Evolutionary conservation across 2,329 filamentous ascomycete species (phyloP).

Genomic region (Xylaria hypoxylon): DNA sequence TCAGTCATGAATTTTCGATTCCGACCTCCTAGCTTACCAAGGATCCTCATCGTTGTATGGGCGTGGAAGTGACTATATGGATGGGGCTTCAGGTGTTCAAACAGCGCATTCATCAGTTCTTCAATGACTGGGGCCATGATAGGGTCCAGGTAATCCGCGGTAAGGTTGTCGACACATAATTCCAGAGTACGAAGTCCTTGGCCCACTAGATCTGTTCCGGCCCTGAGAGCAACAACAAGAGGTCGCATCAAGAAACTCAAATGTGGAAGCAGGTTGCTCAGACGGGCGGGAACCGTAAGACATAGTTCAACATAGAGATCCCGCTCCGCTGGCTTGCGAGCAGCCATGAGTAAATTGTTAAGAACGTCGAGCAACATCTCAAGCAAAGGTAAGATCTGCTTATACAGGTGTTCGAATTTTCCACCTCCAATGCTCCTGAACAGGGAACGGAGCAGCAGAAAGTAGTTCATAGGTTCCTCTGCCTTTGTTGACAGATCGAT

Average conservation of each 20-base stretch:
- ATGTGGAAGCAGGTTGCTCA: constrained; percentile 95
- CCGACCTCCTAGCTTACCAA: constrained; percentile 94
- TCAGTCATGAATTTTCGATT: constrained; percentile 96
- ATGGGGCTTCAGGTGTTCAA: constrained; percentile 92
- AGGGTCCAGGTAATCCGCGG: constrained; percentile 95
- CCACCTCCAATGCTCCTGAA: constrained; percentile 98
- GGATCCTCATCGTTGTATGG: constrained; percentile 96
- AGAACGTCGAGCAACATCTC: constrained; percentile 98
- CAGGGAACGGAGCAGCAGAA: constrained; percentile 88
- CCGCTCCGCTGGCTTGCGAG: constrained; percentile 87
- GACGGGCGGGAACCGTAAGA: constrained; percentile 90
- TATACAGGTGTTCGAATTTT: constrained; percentile 97
- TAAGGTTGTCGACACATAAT: constrained; percentile 97
- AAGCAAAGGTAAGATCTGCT: constrained; percentile 93
- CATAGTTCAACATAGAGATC: constrained; percentile 98
- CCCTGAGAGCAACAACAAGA: constrained; percentile 91
- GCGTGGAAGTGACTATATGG: constrained; percentile 98
- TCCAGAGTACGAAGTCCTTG: constrained; percentile 94
- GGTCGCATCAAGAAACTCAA: constrained; percentile 97
- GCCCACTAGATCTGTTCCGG: constrained; percentile 91
- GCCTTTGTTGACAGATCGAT: constrained; percentile 96
- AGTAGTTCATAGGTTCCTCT: constrained; percentile 99
- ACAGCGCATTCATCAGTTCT: constrained; percentile 96
- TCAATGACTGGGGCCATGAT: constrained; percentile 99
- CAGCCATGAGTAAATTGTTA: constrained; percentile 91